phyloP scores from a whole-genome alignment of 2,329 filamentous ascomycete species.

The Alternaria atra region DNA sequence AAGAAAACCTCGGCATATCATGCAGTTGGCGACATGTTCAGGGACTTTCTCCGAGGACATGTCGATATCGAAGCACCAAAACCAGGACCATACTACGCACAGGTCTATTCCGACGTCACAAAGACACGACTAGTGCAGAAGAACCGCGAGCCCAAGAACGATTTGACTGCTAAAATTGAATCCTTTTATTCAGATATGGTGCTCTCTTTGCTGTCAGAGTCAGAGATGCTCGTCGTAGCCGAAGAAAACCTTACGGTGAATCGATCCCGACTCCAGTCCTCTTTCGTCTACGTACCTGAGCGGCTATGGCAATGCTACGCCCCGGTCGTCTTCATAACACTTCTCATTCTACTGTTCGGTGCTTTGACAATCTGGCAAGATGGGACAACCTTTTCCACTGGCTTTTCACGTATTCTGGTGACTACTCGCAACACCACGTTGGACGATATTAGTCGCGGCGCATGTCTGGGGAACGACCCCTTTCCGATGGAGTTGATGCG shows the following conservation, averaged over 20 bases:
- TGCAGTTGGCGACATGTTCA: slow-evolving; percentile 42
- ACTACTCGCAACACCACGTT: slow-evolving; percentile 48
- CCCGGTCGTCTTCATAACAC: slow-evolving; percentile 42
- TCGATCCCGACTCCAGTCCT: slow-evolving; percentile 35
- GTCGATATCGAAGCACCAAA: slow-evolving; percentile 41
- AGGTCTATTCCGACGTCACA: slow-evolving; percentile 46
- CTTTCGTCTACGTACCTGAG: slow-evolving; percentile 42
- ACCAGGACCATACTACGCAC: slow-evolving; percentile 40
- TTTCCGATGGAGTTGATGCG: slow-evolving; percentile 51
- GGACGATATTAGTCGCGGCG: slow-evolving; percentile 51
- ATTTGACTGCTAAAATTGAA: slow-evolving; percentile 38
- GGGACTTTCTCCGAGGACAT: slow-evolving; percentile 42
- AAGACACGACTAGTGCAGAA: slow-evolving; percentile 57
- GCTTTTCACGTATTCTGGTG: slow-evolving; percentile 48
- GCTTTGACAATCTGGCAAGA: slow-evolving; percentile 43
- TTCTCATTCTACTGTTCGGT: slow-evolving; percentile 41
- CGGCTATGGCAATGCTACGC: slow-evolving; percentile 49
- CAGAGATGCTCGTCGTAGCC: slow-evolving; percentile 41
- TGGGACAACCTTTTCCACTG: slow-evolving; percentile 47
- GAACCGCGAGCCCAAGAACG: slow-evolving; percentile 33
- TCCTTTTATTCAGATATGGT: slow-evolving; percentile 47
- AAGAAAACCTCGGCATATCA: slow-evolving; percentile 49
- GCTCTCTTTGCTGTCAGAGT: slow-evolving; percentile 46
- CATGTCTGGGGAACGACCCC: slow-evolving; percentile 52
- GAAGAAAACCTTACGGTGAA: slow-evolving; percentile 26